Evolutionary conservation across 2,329 filamentous ascomycete species (phyloP).

Genomic region (Aspergillus brasiliensis): DNA sequence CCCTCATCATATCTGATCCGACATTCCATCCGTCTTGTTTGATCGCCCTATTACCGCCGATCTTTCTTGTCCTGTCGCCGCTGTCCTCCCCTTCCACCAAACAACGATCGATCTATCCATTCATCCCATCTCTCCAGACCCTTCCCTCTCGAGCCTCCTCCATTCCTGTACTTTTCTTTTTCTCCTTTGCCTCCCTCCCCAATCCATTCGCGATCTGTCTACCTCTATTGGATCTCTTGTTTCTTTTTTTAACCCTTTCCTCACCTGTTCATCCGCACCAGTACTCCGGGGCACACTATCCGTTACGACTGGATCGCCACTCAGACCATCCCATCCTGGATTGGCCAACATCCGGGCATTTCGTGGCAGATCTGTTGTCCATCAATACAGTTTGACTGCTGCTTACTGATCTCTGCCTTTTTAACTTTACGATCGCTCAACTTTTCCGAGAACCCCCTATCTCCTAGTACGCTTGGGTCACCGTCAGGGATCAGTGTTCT

Average conservation of each 20-base stretch:
- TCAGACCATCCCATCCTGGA: conserved; percentile 9
- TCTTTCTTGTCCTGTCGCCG: conserved; percentile 12
- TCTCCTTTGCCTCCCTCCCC: conserved; percentile 9
- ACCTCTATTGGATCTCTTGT: conserved; percentile 8
- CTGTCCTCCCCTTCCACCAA: not conserved
- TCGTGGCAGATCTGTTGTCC: conserved; percentile 16
- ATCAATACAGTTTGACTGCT: conserved; percentile 1
- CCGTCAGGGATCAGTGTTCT: conserved; percentile 19
- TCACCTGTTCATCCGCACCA: conserved; percentile 20
- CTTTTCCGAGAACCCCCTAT: conserved; percentile 3
- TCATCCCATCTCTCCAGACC: conserved; percentile 13
- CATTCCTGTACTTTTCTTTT: conserved; percentile 10
- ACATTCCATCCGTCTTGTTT: conserved; percentile 16
- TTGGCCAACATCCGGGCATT: conserved; percentile 7
- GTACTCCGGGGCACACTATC: conserved; percentile 2
- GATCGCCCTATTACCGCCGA: conserved; percentile 21
- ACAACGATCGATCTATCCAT: conserved; percentile 14
- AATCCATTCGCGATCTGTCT: not conserved
- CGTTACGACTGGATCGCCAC: conserved; percentile 18
- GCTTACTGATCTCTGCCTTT: conserved; percentile 7
- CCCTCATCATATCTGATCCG: conserved; percentile 28
- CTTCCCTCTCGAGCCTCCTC: conserved; percentile 5
- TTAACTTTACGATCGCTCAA: conserved; percentile 15
- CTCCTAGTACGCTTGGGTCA: conserved; percentile 7
- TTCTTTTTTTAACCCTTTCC: not conserved